Percentiles rank a stretch among this genome's conserved stretches.
phyloP scores from a whole-genome alignment of 2,329 filamentous ascomycete genomes.

The Pyricularia pennisetigena region DNA sequence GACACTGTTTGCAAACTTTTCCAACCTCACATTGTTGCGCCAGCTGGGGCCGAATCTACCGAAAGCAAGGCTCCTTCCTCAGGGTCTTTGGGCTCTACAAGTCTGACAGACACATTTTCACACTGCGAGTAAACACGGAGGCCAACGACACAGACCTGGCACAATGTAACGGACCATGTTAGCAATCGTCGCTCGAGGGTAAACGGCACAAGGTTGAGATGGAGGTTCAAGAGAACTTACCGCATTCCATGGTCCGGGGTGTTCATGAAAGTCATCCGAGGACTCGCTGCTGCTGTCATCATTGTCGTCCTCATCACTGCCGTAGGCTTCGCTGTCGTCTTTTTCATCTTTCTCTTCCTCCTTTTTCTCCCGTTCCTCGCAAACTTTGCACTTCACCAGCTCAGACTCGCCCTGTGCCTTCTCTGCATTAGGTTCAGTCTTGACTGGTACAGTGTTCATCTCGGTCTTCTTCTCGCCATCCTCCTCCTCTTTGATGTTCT shows the following conservation, averaged over 20 bases:
- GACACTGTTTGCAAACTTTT: neutral
- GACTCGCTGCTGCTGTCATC: neutral
- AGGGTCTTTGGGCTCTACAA: constrained; percentile 21
- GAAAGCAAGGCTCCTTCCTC: constrained; percentile 19
- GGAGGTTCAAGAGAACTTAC: constrained; percentile 11
- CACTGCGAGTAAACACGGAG: constrained; percentile 28
- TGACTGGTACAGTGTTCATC: neutral
- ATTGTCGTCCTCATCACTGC: constrained; percentile 5
- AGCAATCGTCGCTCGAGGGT: neutral
- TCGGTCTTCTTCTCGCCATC: constrained; percentile 3
- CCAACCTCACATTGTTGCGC: constrained; percentile 17
- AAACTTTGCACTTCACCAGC: constrained; percentile 10
- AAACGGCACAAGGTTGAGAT: neutral
- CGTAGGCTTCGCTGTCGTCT: neutral
- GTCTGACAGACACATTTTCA: constrained; percentile 20
- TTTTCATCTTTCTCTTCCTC: constrained; percentile 4
- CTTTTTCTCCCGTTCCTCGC: constrained; percentile 5
- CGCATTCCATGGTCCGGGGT: constrained; percentile 26
- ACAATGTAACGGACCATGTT: neutral
- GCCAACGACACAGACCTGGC: constrained; percentile 22
- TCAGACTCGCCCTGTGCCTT: constrained; percentile 5
- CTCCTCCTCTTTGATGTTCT: constrained; percentile 3
- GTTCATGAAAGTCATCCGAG: constrained; percentile 3
- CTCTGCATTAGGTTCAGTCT: neutral
- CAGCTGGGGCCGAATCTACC: constrained; percentile 17